Evolutionary conservation across 2,329 filamentous ascomycete genomes (phyloP), one percentile per base, ranked within the genome.

Genomic region (Penicillium sp.): DNA sequence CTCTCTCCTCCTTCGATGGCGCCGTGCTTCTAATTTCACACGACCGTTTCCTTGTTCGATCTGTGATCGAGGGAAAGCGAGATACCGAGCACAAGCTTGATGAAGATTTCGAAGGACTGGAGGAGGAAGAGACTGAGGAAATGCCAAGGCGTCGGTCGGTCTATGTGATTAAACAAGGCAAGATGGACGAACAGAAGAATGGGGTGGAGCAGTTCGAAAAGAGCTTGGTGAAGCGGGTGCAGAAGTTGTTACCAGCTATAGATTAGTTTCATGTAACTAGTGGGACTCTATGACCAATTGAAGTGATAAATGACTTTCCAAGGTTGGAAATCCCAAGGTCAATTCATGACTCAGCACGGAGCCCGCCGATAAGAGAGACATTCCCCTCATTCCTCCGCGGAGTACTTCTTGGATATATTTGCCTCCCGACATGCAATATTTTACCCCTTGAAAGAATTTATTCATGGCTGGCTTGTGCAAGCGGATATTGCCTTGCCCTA

Each of bases 11-110:
- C 3, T 95, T 88, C 80, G 82, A 86, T 53, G 90, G 90, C 0
- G 90, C 89, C 0, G 81, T 94, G 4, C 74, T 95, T 37, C 75
- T 94, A 5, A 87, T 94, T 5, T 91, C 86, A 35, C 91, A 95
- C 75, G 90, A 95, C 70, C 80, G 91, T 31, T 95, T 89, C 80
- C 88, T 95, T 65, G 82, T 94, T 75, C 82, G 87, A 43, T 85
- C 85, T 2, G 88, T 88, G 0, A 79, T 94, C 1, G 87, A 90
- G 67, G 87, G 87, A 0, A 72, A 82, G 44, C 67, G 75, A 14
- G 76, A 74, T 19, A 68, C 67, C 1, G 80, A 72, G 19, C 63
- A 69, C 30, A 64, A 63, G 22, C 48, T 73, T 5, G 73, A 77
- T 14, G 77, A 76, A 1, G 77, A 77, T 2, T 80, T 77, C 16